Conservation (phyloP, 164 flowering plant species). For the Dillenia turbinata region DNA sequence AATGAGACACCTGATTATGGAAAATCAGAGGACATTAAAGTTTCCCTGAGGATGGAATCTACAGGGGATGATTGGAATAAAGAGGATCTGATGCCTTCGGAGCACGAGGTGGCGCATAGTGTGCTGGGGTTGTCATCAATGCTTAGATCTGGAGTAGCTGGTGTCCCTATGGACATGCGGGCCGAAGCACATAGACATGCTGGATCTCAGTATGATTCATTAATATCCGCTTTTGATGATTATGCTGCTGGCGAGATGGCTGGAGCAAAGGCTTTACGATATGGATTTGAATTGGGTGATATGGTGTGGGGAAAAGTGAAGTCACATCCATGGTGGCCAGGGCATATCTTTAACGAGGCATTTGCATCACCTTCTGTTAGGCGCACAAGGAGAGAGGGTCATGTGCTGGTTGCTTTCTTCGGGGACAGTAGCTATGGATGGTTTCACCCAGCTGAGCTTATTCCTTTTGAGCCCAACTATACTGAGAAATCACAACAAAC, state of each 20-base stretch:
- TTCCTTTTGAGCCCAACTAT: slow-evolving; percentile 68
- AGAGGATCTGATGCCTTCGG: not conserved
- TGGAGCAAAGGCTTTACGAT: slow-evolving; percentile 20
- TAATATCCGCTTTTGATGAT: slow-evolving; percentile 47
- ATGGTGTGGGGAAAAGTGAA: slow-evolving; percentile 99
- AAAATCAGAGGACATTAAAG: no score
- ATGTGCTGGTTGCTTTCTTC: slow-evolving; percentile 89
- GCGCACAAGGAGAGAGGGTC: slow-evolving; percentile 57
- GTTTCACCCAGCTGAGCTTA: slow-evolving; percentile 82
- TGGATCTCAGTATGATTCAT: slow-evolving; percentile 23
- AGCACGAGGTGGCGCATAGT: not conserved
- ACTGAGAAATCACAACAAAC: slow-evolving; percentile 77
- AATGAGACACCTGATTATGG: no score
- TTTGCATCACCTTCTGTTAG: slow-evolving; percentile 73
- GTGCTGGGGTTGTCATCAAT: no score
- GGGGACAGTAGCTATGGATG: slow-evolving; percentile 99
- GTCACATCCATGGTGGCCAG: slow-evolving; percentile 99
- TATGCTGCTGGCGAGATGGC: slow-evolving; percentile 31
- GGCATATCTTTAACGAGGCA: slow-evolving; percentile 69
- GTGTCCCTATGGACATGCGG: no score
- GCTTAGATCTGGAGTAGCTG: no score
- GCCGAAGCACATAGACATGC: slow-evolving; percentile 2
- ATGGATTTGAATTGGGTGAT: slow-evolving; percentile 59
- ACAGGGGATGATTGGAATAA: not conserved
- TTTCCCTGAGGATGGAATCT: not conserved